phyloP scores from a whole-genome alignment of 495 filamentous ascomycete species.

The Xylaria nigripes region DNA sequence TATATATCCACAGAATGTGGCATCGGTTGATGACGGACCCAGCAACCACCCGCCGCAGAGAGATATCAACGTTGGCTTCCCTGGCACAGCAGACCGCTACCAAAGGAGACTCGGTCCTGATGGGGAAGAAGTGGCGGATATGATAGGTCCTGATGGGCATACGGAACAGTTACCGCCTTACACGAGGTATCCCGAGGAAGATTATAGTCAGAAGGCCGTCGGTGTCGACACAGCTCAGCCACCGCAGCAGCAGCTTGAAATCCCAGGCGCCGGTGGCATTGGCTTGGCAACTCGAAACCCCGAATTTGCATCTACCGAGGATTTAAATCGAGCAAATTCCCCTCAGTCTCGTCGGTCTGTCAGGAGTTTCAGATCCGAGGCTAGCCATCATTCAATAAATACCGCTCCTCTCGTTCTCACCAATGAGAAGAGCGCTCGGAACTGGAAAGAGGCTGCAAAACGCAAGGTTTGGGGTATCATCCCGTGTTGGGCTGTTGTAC shows the following conservation, averaged over 20 bases:
- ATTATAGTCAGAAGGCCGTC: conserved; percentile 29
- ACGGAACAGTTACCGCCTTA: conserved; percentile 88
- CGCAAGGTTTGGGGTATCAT: conserved; percentile 54
- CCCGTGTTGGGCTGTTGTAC: conserved; percentile 59
- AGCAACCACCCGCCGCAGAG: conserved; percentile 14
- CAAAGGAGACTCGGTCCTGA: conserved; percentile 66
- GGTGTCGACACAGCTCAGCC: conserved; percentile 13
- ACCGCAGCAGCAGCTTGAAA: conserved; percentile 18
- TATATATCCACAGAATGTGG: conserved; percentile 69
- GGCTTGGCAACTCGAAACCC: conserved; percentile 48
- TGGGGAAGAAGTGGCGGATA: conserved; percentile 74
- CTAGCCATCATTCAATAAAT: conserved; percentile 36
- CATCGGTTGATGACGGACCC: conserved; percentile 16
- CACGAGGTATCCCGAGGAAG: conserved; percentile 64
- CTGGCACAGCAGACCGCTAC: conserved; percentile 54
- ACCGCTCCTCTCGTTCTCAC: conserved; percentile 20
- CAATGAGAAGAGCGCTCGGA: conserved; percentile 44
- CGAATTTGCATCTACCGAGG: conserved; percentile 47
- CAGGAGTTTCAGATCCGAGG: conserved; percentile 40
- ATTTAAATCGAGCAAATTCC: conserved; percentile 32
- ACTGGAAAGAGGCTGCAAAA: conserved; percentile 49
- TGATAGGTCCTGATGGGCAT: conserved; percentile 85
- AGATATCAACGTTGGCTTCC: conserved; percentile 66
- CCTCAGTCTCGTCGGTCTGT: conserved; percentile 45
- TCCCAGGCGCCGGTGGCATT: conserved; percentile 44